A percentile compares a stretch with the other conserved stretches of the same genome.
Conservation (phyloP, 202 grass and related monocot species). For the Cymbopogon flexuosus region DNA sequence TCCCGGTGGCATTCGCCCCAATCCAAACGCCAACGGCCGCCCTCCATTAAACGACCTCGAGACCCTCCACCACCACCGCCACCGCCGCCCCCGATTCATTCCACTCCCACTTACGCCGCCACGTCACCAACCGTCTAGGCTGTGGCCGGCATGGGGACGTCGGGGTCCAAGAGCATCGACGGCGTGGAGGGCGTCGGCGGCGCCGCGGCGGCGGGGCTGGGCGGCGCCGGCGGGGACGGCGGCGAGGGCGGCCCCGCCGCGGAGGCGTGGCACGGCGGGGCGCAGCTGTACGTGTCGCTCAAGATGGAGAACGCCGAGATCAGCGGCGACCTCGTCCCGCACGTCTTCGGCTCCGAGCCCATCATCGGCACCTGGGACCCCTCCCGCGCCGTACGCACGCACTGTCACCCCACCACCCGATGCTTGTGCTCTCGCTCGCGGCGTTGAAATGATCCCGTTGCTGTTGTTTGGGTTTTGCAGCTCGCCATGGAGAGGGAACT, state of each 20-base stretch:
- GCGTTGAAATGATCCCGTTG: background rate
- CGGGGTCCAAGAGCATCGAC: slow-evolving; percentile 53
- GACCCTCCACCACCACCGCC: background rate
- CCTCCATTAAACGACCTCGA: background rate
- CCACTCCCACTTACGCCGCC: background rate
- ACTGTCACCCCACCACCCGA: background rate
- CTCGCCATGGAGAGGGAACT: slow-evolving; percentile 89
- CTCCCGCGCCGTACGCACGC: slow-evolving; percentile 54
- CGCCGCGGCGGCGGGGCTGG: background rate
- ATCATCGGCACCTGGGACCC: slow-evolving; percentile 92
- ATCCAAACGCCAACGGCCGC: slow-evolving; percentile 10
- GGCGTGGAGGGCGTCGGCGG: slow-evolving; percentile 22
- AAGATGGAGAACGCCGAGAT: slow-evolving; percentile 94
- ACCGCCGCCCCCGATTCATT: background rate
- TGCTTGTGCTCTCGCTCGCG: background rate
- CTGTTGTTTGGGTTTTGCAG: slow-evolving; percentile 24
- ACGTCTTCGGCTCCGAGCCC: slow-evolving; percentile 90
- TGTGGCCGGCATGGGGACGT: slow-evolving; percentile 51
- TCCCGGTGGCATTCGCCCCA: slow-evolving; percentile 20
- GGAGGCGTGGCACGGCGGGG: slow-evolving; percentile 61
- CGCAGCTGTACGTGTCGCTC: slow-evolving; percentile 90
- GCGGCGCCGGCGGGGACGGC: background rate
- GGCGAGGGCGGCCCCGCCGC: background rate
- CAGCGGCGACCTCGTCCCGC: slow-evolving; percentile 75
- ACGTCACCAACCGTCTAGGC: background rate